A percentile compares a stretch with the other conserved stretches of the same genome.
These are phyloP conservation scores for Fraxinus xanthoxyloides DNA, from an alignment of 305 asterid genomes.

Conservation along the genomic window DNA sequence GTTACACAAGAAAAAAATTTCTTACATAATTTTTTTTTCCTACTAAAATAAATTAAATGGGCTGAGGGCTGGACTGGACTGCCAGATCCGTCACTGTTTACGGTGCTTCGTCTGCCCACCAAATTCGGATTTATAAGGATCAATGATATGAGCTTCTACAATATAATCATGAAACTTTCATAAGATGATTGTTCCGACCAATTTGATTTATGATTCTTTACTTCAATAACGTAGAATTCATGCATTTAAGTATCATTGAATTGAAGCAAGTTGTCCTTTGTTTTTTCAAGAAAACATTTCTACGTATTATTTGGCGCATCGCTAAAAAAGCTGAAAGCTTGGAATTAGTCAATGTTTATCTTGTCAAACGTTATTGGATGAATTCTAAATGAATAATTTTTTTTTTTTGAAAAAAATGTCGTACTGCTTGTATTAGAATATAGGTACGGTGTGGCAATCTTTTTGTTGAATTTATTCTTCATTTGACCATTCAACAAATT, in stretches of 20 bases:
- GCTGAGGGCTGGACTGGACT: no score
- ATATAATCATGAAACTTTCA: not conserved
- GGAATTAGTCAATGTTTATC: not conserved
- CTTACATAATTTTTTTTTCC: no score
- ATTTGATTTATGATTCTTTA: not conserved
- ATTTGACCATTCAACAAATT: not conserved
- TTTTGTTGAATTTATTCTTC: not conserved
- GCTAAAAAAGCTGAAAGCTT: not conserved
- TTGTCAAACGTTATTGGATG: not conserved
- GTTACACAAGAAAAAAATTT: no score
- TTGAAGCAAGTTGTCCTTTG: not conserved
- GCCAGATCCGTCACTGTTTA: no score
- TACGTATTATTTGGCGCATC: not conserved
- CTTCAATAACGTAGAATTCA: not conserved
- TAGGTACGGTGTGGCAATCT: not conserved
- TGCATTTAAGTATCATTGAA: not conserved
- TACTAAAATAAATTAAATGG: no score
- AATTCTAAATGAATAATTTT: not conserved
- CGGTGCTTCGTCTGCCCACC: not conserved
- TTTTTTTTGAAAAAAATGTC: not conserved
- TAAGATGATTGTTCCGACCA: no score
- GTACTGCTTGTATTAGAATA: not conserved
- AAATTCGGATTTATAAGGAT: no score
- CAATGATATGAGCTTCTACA: no score
- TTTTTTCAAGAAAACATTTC: not conserved